Conservation (phyloP, 768 basidiomycete genomes). For the Favolaschia claudopus region DNA sequence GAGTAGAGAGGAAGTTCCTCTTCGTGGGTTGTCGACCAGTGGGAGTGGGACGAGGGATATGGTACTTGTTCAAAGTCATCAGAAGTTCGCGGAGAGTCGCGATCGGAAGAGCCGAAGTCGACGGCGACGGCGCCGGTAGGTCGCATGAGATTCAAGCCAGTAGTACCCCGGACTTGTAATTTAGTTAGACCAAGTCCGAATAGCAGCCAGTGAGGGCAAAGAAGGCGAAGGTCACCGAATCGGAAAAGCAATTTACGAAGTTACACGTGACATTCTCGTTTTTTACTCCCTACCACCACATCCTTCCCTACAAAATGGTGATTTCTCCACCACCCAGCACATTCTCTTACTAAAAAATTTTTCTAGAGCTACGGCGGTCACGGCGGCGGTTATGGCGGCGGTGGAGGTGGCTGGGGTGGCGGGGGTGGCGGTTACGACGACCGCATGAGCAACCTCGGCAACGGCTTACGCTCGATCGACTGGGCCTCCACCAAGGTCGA, state of each 20-base stretch:
- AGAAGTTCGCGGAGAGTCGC: constrained; percentile 57
- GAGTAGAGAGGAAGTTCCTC: constrained; percentile 59
- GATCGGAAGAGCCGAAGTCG: constrained; percentile 68
- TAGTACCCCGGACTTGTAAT: neutral
- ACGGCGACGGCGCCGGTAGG: constrained; percentile 68
- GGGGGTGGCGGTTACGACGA: constrained; percentile 67
- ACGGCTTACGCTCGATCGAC: constrained; percentile 83
- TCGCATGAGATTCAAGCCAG: constrained; percentile 54
- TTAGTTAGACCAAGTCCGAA: neutral
- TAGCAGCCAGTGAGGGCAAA: neutral
- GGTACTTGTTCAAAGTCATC: constrained; percentile 78
- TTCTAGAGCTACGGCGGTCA: constrained; percentile 55
- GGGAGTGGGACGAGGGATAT: constrained; percentile 55
- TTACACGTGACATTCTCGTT: neutral
- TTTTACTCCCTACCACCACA: constrained; percentile 29
- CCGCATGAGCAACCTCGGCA: constrained; percentile 83
- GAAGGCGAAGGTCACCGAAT: too few relatives aligned
- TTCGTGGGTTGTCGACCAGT: constrained; percentile 47
- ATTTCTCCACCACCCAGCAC: neutral
- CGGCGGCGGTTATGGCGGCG: constrained; percentile 44
- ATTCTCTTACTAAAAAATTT: neutral
- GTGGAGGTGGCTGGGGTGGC: constrained; percentile 59
- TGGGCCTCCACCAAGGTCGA: constrained; percentile 79
- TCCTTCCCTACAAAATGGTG: constrained; percentile 30
- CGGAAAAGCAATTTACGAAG: too few relatives aligned